Evolutionary conservation across 2,329 filamentous ascomycete species (phyloP).

Genomic region (Calonectria fujianensis): DNA sequence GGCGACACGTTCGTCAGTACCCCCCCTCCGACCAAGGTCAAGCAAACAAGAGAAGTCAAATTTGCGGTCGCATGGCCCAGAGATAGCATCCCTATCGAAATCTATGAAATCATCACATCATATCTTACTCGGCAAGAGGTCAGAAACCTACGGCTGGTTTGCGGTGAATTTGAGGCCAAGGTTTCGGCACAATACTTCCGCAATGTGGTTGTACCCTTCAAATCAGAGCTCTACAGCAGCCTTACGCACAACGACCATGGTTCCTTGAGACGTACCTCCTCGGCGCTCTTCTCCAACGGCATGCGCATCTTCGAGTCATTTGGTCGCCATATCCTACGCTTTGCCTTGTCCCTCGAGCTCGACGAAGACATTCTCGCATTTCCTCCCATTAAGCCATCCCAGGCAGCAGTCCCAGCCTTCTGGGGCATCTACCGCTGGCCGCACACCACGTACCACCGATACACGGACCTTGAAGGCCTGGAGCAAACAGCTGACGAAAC

Average conservation of each 20-base stretch:
- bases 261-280: conserved; percentile 50
- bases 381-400: conserved; percentile 74
- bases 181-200: conserved; percentile 76
- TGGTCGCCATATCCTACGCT: conserved; percentile 75
- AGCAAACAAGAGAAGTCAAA: conserved; percentile 3
- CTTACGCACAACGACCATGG: conserved; percentile 50
- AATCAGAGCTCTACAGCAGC: conserved; percentile 75
- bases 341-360: conserved; percentile 82
- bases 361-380: conserved; percentile 69
- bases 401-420: conserved; percentile 73
- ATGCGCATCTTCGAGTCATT: conserved; percentile 78
- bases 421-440: conserved; percentile 82
- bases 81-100: conserved; percentile 73
- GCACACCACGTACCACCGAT: conserved; percentile 74
- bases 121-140: conserved; percentile 75
- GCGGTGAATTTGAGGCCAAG: conserved; percentile 73
- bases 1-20: neutral
- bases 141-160: conserved; percentile 77
- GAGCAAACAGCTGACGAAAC: conserved; percentile 80
- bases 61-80: conserved; percentile 56
- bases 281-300: conserved; percentile 65
- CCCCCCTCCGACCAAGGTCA: neutral
- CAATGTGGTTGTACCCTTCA: conserved; percentile 80
- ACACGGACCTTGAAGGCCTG: conserved; percentile 74
- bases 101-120: conserved; percentile 75